These are phyloP conservation scores for Kockiozyma suomiensis DNA, from an alignment of 805 yeast genomes.

Conservation along the genomic window DNA sequence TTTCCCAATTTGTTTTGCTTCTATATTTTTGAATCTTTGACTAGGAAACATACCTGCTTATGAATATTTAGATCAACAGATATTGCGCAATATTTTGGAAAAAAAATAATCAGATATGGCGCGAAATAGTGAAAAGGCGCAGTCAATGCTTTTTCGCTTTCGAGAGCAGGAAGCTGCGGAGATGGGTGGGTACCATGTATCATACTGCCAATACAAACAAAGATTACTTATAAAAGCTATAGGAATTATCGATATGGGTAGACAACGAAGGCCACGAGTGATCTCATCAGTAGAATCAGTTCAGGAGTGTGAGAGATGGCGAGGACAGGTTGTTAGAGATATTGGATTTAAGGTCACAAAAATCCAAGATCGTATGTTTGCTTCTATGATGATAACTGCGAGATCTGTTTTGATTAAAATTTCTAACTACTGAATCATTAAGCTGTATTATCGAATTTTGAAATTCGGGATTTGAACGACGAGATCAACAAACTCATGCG, in stretches of 20 bases:
- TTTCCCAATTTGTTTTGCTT: no score
- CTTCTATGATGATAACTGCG: constrained; percentile 8
- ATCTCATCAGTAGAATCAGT: constrained; percentile 57
- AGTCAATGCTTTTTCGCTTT: constrained; percentile 65
- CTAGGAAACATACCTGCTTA: no score
- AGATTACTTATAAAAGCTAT: neutral
- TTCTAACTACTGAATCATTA: neutral
- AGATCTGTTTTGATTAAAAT: neutral
- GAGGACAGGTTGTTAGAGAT: constrained; percentile 63
- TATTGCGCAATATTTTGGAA: neutral
- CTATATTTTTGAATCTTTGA: no score
- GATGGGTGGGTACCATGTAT: constrained; percentile 45
- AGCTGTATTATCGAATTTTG: constrained; percentile 56
- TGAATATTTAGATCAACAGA: neutral
- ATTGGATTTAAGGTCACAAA: constrained; percentile 61
- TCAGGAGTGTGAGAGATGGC: constrained; percentile 71
- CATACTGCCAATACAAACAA: neutral
- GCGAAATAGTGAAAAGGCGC: constrained; percentile 74
- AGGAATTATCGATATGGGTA: constrained; percentile 54
- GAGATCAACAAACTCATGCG: constrained; percentile 64
- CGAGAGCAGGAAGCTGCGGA: constrained; percentile 64
- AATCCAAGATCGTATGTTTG: constrained; percentile 57
- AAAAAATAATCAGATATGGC: constrained; percentile 54
- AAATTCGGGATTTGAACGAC: constrained; percentile 74
- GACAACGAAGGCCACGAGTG: constrained; percentile 62